phyloP scores from a whole-genome alignment of 2,329 filamentous ascomycete species.

The Alternaria metachromatica region DNA sequence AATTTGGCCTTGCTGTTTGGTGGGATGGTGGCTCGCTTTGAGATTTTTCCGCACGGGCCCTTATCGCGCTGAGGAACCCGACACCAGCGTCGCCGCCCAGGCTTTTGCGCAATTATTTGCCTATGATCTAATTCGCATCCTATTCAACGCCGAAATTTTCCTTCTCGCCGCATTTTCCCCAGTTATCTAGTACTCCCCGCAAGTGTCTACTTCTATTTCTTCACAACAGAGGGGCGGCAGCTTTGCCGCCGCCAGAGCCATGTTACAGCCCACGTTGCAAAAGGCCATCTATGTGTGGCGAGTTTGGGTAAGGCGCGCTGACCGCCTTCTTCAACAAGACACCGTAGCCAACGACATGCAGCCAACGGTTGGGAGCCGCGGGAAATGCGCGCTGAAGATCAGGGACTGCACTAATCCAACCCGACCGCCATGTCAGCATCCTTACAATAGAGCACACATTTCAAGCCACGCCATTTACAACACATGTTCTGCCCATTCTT shows the following conservation, averaged over 20 bases:
- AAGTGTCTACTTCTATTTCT: background rate
- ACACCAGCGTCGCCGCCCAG: background rate
- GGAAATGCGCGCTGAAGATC: constrained; percentile 24
- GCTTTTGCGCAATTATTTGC: background rate
- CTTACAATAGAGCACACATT: background rate
- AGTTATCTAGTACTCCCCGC: background rate
- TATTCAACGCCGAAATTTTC: constrained; percentile 14
- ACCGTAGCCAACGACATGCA: constrained; percentile 15
- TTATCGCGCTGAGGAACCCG: constrained; percentile 4
- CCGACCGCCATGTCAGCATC: background rate
- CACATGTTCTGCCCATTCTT: background rate
- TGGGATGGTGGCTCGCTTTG: constrained; percentile 25
- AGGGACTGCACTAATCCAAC: constrained; percentile 13
- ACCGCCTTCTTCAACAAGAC: constrained; percentile 27
- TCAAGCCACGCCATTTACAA: background rate
- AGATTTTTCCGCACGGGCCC: constrained; percentile 19
- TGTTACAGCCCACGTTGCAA: constrained; percentile 26
- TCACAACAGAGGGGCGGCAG: constrained; percentile 1
- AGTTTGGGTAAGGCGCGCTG: constrained; percentile 29
- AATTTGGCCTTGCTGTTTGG: constrained; percentile 6
- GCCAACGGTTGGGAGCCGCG: constrained; percentile 16
- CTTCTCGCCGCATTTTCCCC: constrained; percentile 19
- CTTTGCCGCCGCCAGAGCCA: constrained; percentile 6
- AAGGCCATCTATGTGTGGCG: constrained; percentile 31
- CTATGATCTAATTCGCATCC: constrained; percentile 13